phyloP scores from a whole-genome alignment of 495 filamentous ascomycete species.

The Xylaria acuta region DNA sequence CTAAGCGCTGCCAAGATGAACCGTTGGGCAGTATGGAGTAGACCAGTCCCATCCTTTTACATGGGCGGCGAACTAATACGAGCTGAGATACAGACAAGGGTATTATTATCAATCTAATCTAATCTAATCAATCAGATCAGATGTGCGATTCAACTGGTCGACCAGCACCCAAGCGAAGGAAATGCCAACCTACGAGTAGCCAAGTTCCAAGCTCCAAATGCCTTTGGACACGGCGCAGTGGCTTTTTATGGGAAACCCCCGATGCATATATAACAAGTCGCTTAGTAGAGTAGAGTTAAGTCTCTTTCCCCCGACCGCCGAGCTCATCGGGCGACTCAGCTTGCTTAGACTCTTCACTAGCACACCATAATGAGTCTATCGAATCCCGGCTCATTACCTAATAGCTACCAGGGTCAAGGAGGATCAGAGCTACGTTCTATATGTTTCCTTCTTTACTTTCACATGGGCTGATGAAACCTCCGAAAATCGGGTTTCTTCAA shows the following conservation, averaged over 20 bases:
- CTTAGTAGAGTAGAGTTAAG: no score
- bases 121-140: conserved; percentile 43
- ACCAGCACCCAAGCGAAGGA: background rate
- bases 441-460: background rate
- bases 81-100: background rate
- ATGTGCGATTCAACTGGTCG: conserved; percentile 26
- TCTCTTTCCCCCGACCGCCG: background rate
- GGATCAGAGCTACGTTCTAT: background rate
- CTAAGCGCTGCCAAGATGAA: background rate
- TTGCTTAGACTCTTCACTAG: background rate
- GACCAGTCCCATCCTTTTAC: background rate
- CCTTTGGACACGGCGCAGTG: background rate
- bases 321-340: background rate
- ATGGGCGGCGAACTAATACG: background rate
- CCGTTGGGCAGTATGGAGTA: background rate
- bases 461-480: background rate
- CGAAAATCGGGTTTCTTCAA: background rate
- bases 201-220: background rate
- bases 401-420: background rate
- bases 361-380: background rate
- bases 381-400: background rate
- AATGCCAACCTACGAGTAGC: conserved; percentile 4
- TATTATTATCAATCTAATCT: conserved; percentile 37
- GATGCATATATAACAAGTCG: background rate
- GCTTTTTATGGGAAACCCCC: background rate